A percentile compares a stretch with the other conserved stretches of the same genome.
phyloP scores from a whole-genome alignment of 2,329 filamentous ascomycete genomes.

The Cladosporium colombiae region DNA sequence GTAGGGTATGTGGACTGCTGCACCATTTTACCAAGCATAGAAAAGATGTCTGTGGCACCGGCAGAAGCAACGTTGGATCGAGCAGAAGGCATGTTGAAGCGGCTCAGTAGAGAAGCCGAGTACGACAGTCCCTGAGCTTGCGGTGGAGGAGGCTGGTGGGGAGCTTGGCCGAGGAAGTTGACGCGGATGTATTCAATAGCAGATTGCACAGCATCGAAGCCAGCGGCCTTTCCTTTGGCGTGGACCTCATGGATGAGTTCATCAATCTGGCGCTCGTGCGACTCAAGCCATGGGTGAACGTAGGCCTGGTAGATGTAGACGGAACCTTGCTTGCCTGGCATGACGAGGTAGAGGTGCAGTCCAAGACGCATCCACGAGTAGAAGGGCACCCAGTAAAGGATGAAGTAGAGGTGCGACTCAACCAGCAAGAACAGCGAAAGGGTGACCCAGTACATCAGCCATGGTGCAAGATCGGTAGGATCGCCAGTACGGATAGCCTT shows the following conservation, averaged over 20 bases:
- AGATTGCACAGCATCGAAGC: slow-evolving; percentile 59
- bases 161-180: slow-evolving; percentile 75
- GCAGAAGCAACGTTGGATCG: slow-evolving; percentile 52
- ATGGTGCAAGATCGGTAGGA: slow-evolving; percentile 86
- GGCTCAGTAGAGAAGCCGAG: slow-evolving; percentile 77
- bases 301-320: slow-evolving; percentile 80
- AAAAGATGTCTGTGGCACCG: slow-evolving; percentile 69
- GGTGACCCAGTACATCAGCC: slow-evolving; percentile 99
- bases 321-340: slow-evolving; percentile 96
- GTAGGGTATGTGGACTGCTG: slow-evolving; percentile 46
- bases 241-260: slow-evolving; percentile 82
- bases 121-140: slow-evolving; percentile 58
- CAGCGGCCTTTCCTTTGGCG: slow-evolving; percentile 73
- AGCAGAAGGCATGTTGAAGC: slow-evolving; percentile 79
- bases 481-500: slow-evolving; percentile 94
- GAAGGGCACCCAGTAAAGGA: slow-evolving; percentile 89
- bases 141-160: slow-evolving; percentile 53
- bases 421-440: slow-evolving; percentile 76
- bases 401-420: slow-evolving; percentile 86
- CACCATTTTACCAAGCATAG: slow-evolving; percentile 73
- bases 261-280: slow-evolving; percentile 88
- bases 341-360: slow-evolving; percentile 89
- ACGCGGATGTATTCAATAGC: slow-evolving; percentile 63
- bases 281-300: slow-evolving; percentile 81
- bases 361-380: slow-evolving; percentile 87